Evolutionary conservation across 805 yeast species (phyloP).

Genomic region (Vanderwaltozyma polyspora): DNA sequence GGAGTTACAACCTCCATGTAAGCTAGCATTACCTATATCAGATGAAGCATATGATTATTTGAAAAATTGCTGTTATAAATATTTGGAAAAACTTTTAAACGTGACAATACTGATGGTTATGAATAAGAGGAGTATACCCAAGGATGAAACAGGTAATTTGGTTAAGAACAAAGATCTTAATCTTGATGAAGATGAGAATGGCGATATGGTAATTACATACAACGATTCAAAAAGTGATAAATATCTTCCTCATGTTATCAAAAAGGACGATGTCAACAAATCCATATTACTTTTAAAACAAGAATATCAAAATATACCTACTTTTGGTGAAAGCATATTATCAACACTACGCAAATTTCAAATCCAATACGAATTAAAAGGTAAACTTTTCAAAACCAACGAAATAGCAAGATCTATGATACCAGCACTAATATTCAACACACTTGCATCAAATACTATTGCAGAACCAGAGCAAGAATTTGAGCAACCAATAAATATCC

Average conservation of each 20-base stretch:
- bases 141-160: no score
- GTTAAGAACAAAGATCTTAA: background rate
- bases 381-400: slow-evolving; percentile 17
- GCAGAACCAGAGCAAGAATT: background rate
- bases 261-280: slow-evolving; percentile 8
- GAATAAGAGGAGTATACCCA: slow-evolving; percentile 8
- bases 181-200: slow-evolving; percentile 1
- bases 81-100: slow-evolving; percentile 13
- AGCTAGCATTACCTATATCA: slow-evolving; percentile 8
- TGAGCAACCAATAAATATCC: background rate
- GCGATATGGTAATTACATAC: background rate
- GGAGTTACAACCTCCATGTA: slow-evolving; percentile 9
- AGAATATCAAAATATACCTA: background rate
- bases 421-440: slow-evolving; percentile 1
- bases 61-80: slow-evolving; percentile 7
- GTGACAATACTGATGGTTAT: slow-evolving; percentile 12
- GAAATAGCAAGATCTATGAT: slow-evolving; percentile 4
- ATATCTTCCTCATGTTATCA: slow-evolving; percentile 15
- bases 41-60: slow-evolving; percentile 8
- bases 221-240: slow-evolving; percentile 1
- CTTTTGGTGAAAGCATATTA: slow-evolving; percentile 5
- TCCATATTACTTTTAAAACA: slow-evolving; percentile 6
- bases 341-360: slow-evolving; percentile 16
- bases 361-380: slow-evolving; percentile 11
- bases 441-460: background rate